These are phyloP conservation scores for Paradendryphiella salina DNA, from an alignment of 2,329 filamentous ascomycete genomes.

Conservation along the genomic window DNA sequence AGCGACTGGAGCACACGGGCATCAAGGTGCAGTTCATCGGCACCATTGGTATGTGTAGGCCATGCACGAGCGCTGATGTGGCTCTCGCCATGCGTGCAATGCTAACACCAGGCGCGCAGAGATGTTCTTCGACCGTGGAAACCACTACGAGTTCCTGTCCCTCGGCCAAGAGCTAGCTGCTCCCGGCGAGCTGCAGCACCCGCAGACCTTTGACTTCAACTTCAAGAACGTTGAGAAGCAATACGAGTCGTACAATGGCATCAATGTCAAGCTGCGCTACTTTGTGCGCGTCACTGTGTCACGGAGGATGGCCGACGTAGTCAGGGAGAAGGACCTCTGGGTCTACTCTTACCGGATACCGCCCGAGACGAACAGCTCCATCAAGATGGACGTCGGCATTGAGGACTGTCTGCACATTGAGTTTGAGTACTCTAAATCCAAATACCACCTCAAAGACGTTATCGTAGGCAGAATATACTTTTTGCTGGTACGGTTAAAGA, in stretches of 20 bases:
- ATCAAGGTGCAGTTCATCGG: constrained; percentile 99
- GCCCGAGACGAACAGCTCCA: constrained; percentile 95
- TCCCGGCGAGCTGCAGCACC: constrained; percentile 96
- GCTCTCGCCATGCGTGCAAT: constrained; percentile 2
- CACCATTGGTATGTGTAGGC: constrained; percentile 73
- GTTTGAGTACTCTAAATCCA: constrained; percentile 99
- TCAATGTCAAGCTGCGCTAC: constrained; percentile 99
- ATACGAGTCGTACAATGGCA: constrained; percentile 99
- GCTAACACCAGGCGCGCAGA: constrained; percentile 58
- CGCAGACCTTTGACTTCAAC: constrained; percentile 98
- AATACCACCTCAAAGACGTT: constrained; percentile 98
- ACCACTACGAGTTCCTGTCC: constrained; percentile 98
- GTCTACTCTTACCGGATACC: constrained; percentile 98
- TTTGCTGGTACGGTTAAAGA: constrained; percentile 93
- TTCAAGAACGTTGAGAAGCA: constrained; percentile 99
- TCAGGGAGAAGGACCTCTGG: constrained; percentile 99
- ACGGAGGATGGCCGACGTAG: constrained; percentile 94
- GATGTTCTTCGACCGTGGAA: constrained; percentile 99
- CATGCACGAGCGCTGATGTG: constrained; percentile 6
- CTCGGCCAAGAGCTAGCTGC: constrained; percentile 95
- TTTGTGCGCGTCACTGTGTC: constrained; percentile 97
- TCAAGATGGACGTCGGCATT: constrained; percentile 99
- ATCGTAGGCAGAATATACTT: constrained; percentile 99
- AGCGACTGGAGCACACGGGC: constrained; percentile 94
- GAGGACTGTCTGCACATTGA: constrained; percentile 99